Evolutionary conservation across 2,329 filamentous ascomycete genomes (phyloP), one percentile per base, ranked within the genome.

Genomic region (Aureobasidium zeae): DNA sequence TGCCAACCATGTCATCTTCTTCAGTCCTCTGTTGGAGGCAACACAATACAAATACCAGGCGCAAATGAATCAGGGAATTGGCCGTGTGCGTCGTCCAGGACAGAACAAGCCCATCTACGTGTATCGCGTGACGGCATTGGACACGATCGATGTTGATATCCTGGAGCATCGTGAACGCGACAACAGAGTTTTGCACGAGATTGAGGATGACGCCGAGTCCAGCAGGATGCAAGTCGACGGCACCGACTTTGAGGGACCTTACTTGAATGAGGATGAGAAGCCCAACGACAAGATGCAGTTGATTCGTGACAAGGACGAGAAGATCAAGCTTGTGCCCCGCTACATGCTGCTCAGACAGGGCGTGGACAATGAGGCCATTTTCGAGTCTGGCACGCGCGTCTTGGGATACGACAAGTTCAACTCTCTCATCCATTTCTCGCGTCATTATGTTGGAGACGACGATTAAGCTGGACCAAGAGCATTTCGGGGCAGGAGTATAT

Each of bases 41-140:
- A 69, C 65, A 0, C 68, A 74, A 34, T 68, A 74, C 32, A 63
- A 69, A 4, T 82, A 79, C 53, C 65, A 74, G 0, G 65, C 72
- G 0, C 66, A 69, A 0, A 80, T 80, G 71, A 71, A 66, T 0
- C 79, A 83, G 49, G 77, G 77, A 0, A 74, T 81, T 15, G 79
- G 79, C 2, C 70, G 79, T 26, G 68, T 70, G 7, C 66, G 70
- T 5, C 67, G 79, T 2, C 76, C 72, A 45, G 73, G 76, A 0
- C 79, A 83, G 53, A 58, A 60, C 26, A 74, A 71, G 51, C 55
- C 57, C 1, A 77, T 83, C 2, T 65, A 75, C 42, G 68, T 80
- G 12, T 79, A 79, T 53, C 70, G 89, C 2, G 79, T 96, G 15
- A 80, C 94, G 7, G 91, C 86, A 9, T 82, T 95, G 57, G 82